These are phyloP conservation scores for Gymnopilus junonius DNA, from an alignment of 768 basidiomycete species.

Conservation along the genomic window DNA sequence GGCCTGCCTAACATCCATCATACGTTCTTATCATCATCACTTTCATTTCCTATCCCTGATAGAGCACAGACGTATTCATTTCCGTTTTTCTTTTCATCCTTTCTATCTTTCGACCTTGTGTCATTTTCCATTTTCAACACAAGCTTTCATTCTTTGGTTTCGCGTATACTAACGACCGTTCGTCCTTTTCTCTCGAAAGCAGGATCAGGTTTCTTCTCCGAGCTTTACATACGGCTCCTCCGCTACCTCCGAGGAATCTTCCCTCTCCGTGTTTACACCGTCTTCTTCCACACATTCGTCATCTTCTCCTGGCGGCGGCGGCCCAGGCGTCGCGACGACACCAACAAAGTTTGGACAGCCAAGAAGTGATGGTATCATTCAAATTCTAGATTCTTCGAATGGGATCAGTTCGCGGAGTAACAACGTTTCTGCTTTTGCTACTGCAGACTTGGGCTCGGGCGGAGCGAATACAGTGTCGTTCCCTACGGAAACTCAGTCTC, in stretches of 20 bases:
- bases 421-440: neutral
- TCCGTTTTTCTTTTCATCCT: neutral
- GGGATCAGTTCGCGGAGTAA: neutral
- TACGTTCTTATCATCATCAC: neutral
- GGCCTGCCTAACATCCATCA: neutral
- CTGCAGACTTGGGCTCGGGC: neutral
- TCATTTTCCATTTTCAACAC: neutral
- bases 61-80: neutral
- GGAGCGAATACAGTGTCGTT: slow-evolving; percentile 21
- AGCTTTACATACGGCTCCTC: slow-evolving; percentile 38
- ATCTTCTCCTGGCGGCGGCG: slow-evolving; percentile 20
- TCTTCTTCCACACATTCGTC: slow-evolving; percentile 14
- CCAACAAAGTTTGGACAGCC: neutral
- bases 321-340: slow-evolving; percentile 14
- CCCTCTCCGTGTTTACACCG: slow-evolving; percentile 22
- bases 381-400: slow-evolving; percentile 6
- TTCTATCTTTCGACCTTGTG: too few species aligned
- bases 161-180: slow-evolving; percentile 9
- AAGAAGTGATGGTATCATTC: slow-evolving; percentile 2
- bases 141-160: neutral
- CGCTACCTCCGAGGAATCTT: slow-evolving; percentile 37
- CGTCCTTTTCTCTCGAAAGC: too few species aligned
- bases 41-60: neutral
- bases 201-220: slow-evolving; percentile 32
- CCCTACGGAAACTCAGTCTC: slow-evolving; percentile 14